Evolutionary conservation across 2,329 filamentous ascomycete species (phyloP), one percentile per base, ranked within the genome.

Genomic region (Rhexocercosporidium sp.): DNA sequence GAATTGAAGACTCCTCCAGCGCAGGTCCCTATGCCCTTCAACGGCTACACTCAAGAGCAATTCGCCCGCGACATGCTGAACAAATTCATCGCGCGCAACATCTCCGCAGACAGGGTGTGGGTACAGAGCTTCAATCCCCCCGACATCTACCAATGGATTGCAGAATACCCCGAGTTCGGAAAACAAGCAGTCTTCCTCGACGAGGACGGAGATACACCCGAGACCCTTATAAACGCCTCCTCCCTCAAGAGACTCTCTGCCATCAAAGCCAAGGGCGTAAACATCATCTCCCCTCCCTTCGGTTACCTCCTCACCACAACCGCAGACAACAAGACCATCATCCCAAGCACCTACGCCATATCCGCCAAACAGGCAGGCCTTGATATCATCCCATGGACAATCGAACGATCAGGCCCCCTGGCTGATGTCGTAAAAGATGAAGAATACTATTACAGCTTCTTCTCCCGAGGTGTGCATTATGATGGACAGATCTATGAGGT

Each of bases 181-280:
- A 67, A 66, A 22, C 71, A 73, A 62, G 70, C 66, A 31, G 59
- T 73, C n/a, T 73, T 65, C 47, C 68, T 73, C 31, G 70, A 70
- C 20, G 71, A 71, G 22, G 59, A 66, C 16, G 67, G 57, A 3
- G 69, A 69, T 12, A 70, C 66, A 1, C 66, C 66, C 1, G 66
- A 39, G 1, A 62, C 57, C 1, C 65, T 63, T 20, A 25, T 18
- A 0, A 61, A 39, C 3, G 71, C 68, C 0, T 49, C 64, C 1
- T 37, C 29, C 53, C n/a, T 62, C 22, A 68, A 59, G 20, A 59
- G 65, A 14, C 67, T 73, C 3, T 44, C 66, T 0, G 37, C 20
- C 14, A 63, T 70, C 22, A 67, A 68, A 16, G 37, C 61, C 7
- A 47, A 63, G 12, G 71, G 71, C 1, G 67, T 73, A 2, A 67